These are phyloP conservation scores for Chaetomium strumarium DNA, from an alignment of 2,329 filamentous ascomycete genomes.

Conservation along the genomic window DNA sequence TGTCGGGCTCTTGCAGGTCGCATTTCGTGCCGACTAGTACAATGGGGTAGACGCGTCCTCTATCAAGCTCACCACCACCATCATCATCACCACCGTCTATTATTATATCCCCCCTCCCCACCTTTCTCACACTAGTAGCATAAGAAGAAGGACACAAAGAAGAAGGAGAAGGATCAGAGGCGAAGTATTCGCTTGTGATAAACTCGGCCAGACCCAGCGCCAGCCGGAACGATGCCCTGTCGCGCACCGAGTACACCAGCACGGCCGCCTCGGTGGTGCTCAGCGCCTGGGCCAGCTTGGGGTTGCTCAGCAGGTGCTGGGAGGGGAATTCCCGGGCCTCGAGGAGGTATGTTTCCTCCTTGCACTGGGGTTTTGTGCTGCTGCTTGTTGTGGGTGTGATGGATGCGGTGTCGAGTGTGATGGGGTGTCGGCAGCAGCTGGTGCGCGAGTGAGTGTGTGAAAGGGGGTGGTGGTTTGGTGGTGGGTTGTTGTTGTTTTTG, in stretches of 20 bases:
- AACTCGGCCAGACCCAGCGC: constrained; percentile 26
- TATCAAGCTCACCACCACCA: neutral
- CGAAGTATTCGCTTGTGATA: constrained; percentile 21
- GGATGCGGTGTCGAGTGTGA: constrained; percentile 27
- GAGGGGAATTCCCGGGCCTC: constrained; percentile 35
- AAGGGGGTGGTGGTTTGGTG: constrained; percentile 22
- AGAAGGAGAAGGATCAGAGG: neutral
- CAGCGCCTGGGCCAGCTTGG: constrained; percentile 34
- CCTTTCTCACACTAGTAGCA: too few relatives aligned
- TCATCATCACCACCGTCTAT: neutral
- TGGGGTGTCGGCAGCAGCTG: constrained; percentile 31
- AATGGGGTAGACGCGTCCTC: constrained; percentile 28
- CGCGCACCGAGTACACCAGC: constrained; percentile 31
- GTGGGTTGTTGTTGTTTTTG: too few relatives aligned
- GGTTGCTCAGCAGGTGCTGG: constrained; percentile 28
- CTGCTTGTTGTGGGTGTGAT: constrained; percentile 1
- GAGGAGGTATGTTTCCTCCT: constrained; percentile 28
- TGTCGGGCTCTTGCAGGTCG: constrained; percentile 22
- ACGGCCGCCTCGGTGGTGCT: constrained; percentile 37
- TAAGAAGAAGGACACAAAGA: neutral
- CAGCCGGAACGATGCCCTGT: constrained; percentile 26
- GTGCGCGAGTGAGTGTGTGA: constrained; percentile 27
- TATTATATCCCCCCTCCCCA: neutral
- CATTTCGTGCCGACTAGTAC: constrained; percentile 34
- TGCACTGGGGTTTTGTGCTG: neutral